A percentile compares a stretch with the other conserved stretches of the same genome.
Evolutionary conservation across 2,329 filamentous ascomycete genomes (phyloP).

Genomic region (Pestalotiopsis fici): DNA sequence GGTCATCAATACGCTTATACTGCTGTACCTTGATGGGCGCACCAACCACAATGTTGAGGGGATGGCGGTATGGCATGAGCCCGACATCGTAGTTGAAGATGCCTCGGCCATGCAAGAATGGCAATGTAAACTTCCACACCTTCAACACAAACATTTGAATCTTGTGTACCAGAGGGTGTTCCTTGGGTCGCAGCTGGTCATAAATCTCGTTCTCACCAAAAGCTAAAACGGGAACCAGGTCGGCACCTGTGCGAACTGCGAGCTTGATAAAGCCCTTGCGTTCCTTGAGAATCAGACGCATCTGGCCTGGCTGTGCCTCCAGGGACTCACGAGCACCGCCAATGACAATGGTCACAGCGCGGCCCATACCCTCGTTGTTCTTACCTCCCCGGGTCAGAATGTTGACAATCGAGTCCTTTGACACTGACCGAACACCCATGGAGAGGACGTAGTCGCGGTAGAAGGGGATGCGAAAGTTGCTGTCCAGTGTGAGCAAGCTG

Average conservation of each 20-base stretch:
- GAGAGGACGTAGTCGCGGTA: constrained; percentile 93
- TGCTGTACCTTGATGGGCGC: constrained; percentile 72
- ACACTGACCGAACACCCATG: constrained; percentile 86
- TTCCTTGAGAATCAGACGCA: constrained; percentile 78
- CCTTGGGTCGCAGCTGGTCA: constrained; percentile 78
- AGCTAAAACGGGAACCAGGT: constrained; percentile 86
- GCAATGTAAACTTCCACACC: constrained; percentile 87
- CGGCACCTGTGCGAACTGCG: constrained; percentile 87
- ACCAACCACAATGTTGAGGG: constrained; percentile 88
- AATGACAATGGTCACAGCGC: constrained; percentile 94
- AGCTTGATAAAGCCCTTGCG: constrained; percentile 95
- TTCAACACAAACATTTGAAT: constrained; percentile 84
- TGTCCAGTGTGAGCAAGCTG: constrained; percentile 88
- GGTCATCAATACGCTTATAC: constrained; percentile 65
- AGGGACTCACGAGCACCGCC: constrained; percentile 92
- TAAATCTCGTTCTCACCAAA: constrained; percentile 98
- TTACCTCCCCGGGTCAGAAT: constrained; percentile 76
- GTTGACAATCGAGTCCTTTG: constrained; percentile 89
- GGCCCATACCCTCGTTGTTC: constrained; percentile 82
- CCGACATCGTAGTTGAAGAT: constrained; percentile 98
- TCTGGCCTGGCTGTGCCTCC: constrained; percentile 76
- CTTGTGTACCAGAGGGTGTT: constrained; percentile 78
- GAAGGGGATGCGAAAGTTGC: constrained; percentile 90
- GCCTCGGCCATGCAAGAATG: constrained; percentile 85
- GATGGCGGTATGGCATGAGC: constrained; percentile 87